phyloP scores from a whole-genome alignment of 2,329 filamentous ascomycete genomes.

The Drechmeria coniospora region DNA sequence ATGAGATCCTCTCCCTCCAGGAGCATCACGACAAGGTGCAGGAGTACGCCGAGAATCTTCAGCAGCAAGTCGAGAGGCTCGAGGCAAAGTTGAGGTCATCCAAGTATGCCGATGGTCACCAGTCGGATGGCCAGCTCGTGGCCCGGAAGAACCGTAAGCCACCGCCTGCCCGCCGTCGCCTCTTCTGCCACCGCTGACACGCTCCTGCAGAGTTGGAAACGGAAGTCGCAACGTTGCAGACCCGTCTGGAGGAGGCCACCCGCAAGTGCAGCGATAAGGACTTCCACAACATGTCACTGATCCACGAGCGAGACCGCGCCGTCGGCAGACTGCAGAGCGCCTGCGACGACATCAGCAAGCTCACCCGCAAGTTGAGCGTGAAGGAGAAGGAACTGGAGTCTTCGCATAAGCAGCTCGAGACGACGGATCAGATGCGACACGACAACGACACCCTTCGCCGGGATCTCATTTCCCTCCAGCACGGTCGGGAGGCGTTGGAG shows the following conservation, averaged over 20 bases:
- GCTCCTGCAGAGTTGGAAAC: conserved; percentile 35
- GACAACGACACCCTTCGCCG: conserved; percentile 23
- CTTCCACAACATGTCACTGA: conserved; percentile 45
- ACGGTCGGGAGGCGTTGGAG: conserved; percentile 20
- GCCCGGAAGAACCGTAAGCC: conserved; percentile 42
- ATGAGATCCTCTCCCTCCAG: conserved; percentile 39
- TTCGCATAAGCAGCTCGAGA: conserved; percentile 25
- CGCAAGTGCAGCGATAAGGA: conserved; percentile 47
- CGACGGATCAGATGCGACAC: conserved; percentile 21
- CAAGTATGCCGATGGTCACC: conserved; percentile 26
- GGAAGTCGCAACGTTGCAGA: conserved; percentile 43
- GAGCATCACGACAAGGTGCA: conserved; percentile 41
- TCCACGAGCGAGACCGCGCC: conserved; percentile 49
- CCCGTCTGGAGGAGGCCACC: conserved; percentile 45
- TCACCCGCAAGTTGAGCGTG: conserved; percentile 25
- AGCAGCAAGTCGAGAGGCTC: conserved; percentile 34
- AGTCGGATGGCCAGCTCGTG: conserved; percentile 27
- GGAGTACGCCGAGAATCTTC: conserved; percentile 36
- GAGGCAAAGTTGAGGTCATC: conserved; percentile 32
- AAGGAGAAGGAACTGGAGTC: conserved; percentile 27
- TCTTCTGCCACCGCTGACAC: conserved; percentile 3
- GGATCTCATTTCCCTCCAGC: conserved; percentile 24
- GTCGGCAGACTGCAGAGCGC: conserved; percentile 46
- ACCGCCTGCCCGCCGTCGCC: too few relatives aligned
- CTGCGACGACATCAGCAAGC: conserved; percentile 39